Conservation (phyloP, 1,284 basidiomycete species). For the Anthracocystis setariae region DNA sequence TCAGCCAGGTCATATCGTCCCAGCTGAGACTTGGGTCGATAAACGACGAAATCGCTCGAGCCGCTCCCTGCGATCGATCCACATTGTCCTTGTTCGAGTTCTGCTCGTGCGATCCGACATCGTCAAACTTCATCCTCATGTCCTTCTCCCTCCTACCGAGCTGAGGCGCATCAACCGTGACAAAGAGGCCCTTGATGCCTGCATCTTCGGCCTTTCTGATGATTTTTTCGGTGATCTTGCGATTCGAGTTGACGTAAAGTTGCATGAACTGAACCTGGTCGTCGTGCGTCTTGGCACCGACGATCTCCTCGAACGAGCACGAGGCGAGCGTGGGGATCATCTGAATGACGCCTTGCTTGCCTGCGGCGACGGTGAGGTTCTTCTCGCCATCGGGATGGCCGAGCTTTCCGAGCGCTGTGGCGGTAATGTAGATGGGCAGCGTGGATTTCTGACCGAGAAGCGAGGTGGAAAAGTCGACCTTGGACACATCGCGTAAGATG, state of each 20-base stretch:
- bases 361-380: slow-evolving; percentile 82
- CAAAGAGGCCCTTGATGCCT: slow-evolving; percentile 82
- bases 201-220: slow-evolving; percentile 77
- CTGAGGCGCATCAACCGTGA: slow-evolving; percentile 89
- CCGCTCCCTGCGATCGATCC: slow-evolving; percentile 60
- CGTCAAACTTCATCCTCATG: slow-evolving; percentile 72
- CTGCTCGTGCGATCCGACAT: slow-evolving; percentile 68
- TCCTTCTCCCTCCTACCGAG: slow-evolving; percentile 87
- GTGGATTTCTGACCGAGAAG: slow-evolving; percentile 49
- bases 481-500: slow-evolving; percentile 82
- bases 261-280: slow-evolving; percentile 71
- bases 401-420: slow-evolving; percentile 84
- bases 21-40: slow-evolving; percentile 70
- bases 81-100: slow-evolving; percentile 60
- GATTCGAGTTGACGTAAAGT: slow-evolving; percentile 84
- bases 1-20: slow-evolving; percentile 78
- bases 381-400: slow-evolving; percentile 93
- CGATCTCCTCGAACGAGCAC: slow-evolving; percentile 75
- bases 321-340: slow-evolving; percentile 68
- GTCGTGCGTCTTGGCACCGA: slow-evolving; percentile 72
- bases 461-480: slow-evolving; percentile 75
- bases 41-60: slow-evolving; percentile 70
- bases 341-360: slow-evolving; percentile 79
- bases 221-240: slow-evolving; percentile 77
- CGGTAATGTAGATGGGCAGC: slow-evolving; percentile 76